Evolutionary conservation across 2,329 filamentous ascomycete species (phyloP).

Genomic region (Talaromyces funiculosus): DNA sequence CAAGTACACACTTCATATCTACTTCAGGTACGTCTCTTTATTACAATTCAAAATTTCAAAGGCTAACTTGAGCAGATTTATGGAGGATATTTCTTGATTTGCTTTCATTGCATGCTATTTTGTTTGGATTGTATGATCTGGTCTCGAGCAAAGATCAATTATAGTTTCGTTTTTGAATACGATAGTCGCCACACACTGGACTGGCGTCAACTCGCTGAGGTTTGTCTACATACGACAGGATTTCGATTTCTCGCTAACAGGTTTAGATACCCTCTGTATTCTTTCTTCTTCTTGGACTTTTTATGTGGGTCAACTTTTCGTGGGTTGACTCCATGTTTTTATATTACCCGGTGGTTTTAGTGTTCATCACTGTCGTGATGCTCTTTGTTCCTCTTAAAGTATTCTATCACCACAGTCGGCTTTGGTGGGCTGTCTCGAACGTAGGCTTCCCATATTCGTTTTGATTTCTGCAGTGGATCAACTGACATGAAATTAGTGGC

Average conservation of each 20-base stretch:
- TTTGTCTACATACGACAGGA: conserved; percentile 25
- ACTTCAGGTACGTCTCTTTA: conserved; percentile 50
- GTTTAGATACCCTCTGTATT: conserved; percentile 73
- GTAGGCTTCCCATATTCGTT: conserved; percentile 48
- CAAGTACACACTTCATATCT: conserved; percentile 59
- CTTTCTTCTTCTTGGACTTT: conserved; percentile 66
- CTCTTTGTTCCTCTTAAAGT: conserved; percentile 71
- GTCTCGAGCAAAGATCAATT: conserved; percentile 83
- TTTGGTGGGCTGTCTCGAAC: conserved; percentile 86
- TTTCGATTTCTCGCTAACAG: background rate
- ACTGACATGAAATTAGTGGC: conserved; percentile 57
- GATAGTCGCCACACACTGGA: conserved; percentile 80
- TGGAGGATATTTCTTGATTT: conserved; percentile 80
- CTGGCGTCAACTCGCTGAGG: conserved; percentile 79
- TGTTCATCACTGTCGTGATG: conserved; percentile 61
- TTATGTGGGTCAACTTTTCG: conserved; percentile 86
- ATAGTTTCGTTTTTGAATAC: conserved; percentile 94
- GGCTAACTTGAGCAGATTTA: conserved; percentile 59
- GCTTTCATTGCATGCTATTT: conserved; percentile 77
- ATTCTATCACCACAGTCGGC: conserved; percentile 69
- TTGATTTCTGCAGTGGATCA: background rate
- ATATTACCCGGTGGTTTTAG: conserved; percentile 79
- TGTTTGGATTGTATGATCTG: conserved; percentile 79
- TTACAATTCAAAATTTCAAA: too few species aligned
- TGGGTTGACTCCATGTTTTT: conserved; percentile 64